Evolutionary conservation across 2,329 filamentous ascomycete genomes (phyloP).

Genomic region (Scedosporium apiospermum): DNA sequence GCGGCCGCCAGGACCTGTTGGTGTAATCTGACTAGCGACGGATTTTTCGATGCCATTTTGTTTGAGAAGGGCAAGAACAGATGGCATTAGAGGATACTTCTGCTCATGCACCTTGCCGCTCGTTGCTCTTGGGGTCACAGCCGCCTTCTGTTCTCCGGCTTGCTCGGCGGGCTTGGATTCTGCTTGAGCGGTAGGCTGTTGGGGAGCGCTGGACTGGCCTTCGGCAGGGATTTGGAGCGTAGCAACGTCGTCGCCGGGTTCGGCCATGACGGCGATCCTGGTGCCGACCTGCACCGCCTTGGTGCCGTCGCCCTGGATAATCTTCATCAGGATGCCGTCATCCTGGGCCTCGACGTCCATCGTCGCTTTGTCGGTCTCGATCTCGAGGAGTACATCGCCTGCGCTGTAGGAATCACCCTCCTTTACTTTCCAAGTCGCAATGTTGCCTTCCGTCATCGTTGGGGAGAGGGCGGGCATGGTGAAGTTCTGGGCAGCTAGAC

Average conservation of each 20-base stretch:
- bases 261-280: slow-evolving; percentile 75
- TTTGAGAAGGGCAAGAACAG: slow-evolving; percentile 73
- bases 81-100: slow-evolving; percentile 68
- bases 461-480: slow-evolving; percentile 86
- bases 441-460: slow-evolving; percentile 91
- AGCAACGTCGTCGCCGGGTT: slow-evolving; percentile 69
- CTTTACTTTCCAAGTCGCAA: slow-evolving; percentile 75
- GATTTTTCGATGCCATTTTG: slow-evolving; percentile 67
- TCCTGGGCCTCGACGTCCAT: slow-evolving; percentile 95
- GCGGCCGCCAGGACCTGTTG: slow-evolving; percentile 78
- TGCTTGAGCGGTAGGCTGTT: slow-evolving; percentile 18
- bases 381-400: slow-evolving; percentile 81
- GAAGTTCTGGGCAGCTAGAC: slow-evolving; percentile 73
- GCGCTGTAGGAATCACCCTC: slow-evolving; percentile 76
- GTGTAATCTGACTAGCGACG: slow-evolving; percentile 71
- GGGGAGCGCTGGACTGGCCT: slow-evolving; percentile 26
- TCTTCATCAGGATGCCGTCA: slow-evolving; percentile 78
- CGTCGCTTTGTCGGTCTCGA: slow-evolving; percentile 88
- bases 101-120: slow-evolving; percentile 49
- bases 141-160: slow-evolving; percentile 23
- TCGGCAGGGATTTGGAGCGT: slow-evolving; percentile 68
- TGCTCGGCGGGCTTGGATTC: slow-evolving; percentile 20
- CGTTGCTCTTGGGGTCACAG: slow-evolving; percentile 22
- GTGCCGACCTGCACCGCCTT: slow-evolving; percentile 71
- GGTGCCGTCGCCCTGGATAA: slow-evolving; percentile 61